These are phyloP conservation scores for Paecilomyces dactylethromorphus DNA, from an alignment of 2,329 filamentous ascomycete genomes.

Conservation along the genomic window DNA sequence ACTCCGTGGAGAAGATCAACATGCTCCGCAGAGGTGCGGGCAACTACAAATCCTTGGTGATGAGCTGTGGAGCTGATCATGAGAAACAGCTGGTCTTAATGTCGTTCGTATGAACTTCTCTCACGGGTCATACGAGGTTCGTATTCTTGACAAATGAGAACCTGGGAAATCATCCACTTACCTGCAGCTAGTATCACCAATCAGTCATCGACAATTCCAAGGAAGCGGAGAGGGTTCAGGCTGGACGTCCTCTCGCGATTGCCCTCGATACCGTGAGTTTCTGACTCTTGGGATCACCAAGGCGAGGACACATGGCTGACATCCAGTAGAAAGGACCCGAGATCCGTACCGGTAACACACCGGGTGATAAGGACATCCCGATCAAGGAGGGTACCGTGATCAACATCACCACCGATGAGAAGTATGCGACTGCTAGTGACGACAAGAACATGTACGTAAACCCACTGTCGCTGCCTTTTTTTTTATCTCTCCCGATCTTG, in stretches of 20 bases:
- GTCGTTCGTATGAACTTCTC: constrained; percentile 99
- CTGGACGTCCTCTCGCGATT: constrained; percentile 87
- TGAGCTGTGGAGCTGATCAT: constrained; percentile 9
- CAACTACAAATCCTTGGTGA: background rate
- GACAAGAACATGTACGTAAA: constrained; percentile 81
- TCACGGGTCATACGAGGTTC: constrained; percentile 74
- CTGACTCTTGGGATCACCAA: constrained; percentile 12
- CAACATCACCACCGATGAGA: constrained; percentile 95
- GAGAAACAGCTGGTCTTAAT: constrained; percentile 69
- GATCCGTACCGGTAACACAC: constrained; percentile 76
- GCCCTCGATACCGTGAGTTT: constrained; percentile 73
- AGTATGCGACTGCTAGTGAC: constrained; percentile 77
- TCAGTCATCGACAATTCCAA: constrained; percentile 95
- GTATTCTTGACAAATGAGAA: constrained; percentile 5
- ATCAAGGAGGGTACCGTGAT: constrained; percentile 77
- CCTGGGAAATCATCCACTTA: constrained; percentile 5
- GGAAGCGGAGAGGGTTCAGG: constrained; percentile 69
- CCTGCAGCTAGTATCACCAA: constrained; percentile 69
- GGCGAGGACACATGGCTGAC: constrained; percentile 6
- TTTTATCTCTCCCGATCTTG: background rate
- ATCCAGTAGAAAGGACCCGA: constrained; percentile 64
- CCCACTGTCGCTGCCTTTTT: background rate
- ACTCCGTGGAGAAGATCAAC: constrained; percentile 96
- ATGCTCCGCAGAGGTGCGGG: constrained; percentile 64
- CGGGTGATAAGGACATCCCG: constrained; percentile 65